Base-by-base conservation (phyloP, 1,284 basidiomycete genomes). In the Ustilago vetiveriae region DNA sequence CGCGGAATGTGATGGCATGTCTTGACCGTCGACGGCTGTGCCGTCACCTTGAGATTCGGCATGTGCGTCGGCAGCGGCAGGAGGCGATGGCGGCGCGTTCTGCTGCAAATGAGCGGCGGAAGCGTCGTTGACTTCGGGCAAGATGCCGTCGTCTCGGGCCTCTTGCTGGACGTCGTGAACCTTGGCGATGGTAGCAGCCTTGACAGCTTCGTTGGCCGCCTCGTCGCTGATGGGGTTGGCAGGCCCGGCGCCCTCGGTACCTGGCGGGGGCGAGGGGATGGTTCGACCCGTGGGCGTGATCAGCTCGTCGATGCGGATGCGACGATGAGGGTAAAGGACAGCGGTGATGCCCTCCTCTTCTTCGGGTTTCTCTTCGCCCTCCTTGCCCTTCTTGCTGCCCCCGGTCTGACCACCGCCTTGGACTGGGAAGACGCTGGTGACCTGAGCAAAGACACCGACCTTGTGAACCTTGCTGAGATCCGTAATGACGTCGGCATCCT, bases 401-500 rank as follows among this genome's bases (percentile, higher is more conserved):
- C 51, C 65, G 11, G 59, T 63, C 56, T 68, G 62, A 9, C 63
- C 56, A 9, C 64, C 54, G 30, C 59, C 56, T 52, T 76, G 72
- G 4, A 75, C 73, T 7, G 74, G 87, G 83, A 97, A 98, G 5
- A 95, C 90, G 74, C 91, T 94, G 1, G 95, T 98, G 65, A 98
- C 94, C 84, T 98, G 95, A 3, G 94, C 94, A 81, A 98, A 97
- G 9, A 98, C 94, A 62, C 96, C 96, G 52, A 97, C 92, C 4
- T 88, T 87, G 83, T 98, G 92, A 3, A 98, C 93, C 62, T 92
- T 89, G 83, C 91, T 88, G 47, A 92, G 83, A 78, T 91, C 90
- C 64, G 90, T 91, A 77, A 98, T 96, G 57, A 95, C 88, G 82
- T 98, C 96, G 75, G 90, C 90, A 83, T 98, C 95, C 55, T 90